A percentile compares a stretch with the other conserved stretches of the same genome.
Evolutionary conservation across 441 rosid genomes (phyloP).

Genomic region (Mallotus repandus): DNA sequence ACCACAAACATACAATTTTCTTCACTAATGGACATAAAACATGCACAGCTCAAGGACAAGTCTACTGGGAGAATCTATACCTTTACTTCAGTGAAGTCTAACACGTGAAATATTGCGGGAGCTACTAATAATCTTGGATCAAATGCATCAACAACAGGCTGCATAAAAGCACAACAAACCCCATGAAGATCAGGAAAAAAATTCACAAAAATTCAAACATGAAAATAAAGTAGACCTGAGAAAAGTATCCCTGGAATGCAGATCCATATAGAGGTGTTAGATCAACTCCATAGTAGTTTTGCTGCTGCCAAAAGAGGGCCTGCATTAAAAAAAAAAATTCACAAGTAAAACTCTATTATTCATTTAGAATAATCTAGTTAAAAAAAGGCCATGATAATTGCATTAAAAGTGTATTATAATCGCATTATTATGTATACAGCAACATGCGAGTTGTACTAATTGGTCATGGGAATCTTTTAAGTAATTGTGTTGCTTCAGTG

Average conservation of each 20-base stretch:
- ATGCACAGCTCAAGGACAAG: neutral
- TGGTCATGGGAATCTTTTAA: neutral
- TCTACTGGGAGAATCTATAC: constrained; percentile 33
- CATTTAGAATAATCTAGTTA: neutral
- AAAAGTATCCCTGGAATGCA: constrained; percentile 88
- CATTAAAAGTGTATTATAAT: neutral
- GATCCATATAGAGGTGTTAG: constrained; percentile 72
- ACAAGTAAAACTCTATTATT: neutral
- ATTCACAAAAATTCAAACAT: constrained; percentile 7
- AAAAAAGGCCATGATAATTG: neutral
- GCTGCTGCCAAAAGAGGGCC: constrained; percentile 99
- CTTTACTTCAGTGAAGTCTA: constrained; percentile 74
- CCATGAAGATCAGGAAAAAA: constrained; percentile 13
- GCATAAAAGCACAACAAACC: constrained; percentile 25
- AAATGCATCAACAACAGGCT: constrained; percentile 99
- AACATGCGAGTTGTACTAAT: neutral
- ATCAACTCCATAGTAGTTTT: constrained; percentile 84
- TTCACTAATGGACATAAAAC: neutral
- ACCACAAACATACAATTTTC: constrained; percentile 3
- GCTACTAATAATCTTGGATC: constrained; percentile 96
- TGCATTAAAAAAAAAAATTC: constrained; percentile 24
- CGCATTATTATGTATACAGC: constrained; percentile 2
- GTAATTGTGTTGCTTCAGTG: neutral
- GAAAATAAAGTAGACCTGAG: constrained; percentile 58
- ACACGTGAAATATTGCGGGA: constrained; percentile 60